Percentiles rank a stretch among this genome's conserved stretches.
These are phyloP conservation scores for Mycena floridula DNA, from an alignment of 768 basidiomycete species.

Conservation along the genomic window DNA sequence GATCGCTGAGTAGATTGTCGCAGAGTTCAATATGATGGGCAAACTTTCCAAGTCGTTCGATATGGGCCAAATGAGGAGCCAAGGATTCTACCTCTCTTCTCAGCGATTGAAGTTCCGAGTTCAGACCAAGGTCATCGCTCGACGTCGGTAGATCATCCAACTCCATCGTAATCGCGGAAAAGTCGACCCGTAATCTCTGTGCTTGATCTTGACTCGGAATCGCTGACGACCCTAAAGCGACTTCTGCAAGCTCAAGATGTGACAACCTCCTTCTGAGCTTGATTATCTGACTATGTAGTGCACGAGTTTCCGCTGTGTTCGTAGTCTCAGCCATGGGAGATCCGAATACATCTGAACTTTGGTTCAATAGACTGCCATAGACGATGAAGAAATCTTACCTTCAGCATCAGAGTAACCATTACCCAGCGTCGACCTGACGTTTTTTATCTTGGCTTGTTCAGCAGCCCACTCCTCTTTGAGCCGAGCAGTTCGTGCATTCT, in stretches of 20 bases:
- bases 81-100: slow-evolving; percentile 46
- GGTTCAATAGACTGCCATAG: not conserved
- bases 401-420: not conserved
- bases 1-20: slow-evolving; percentile 75
- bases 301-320: slow-evolving; percentile 31
- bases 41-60: slow-evolving; percentile 53
- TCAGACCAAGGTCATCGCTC: slow-evolving; percentile 31
- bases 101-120: slow-evolving; percentile 60
- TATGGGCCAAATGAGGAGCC: slow-evolving; percentile 40
- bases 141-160: slow-evolving; percentile 40
- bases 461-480: slow-evolving; percentile 11
- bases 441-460: slow-evolving; percentile 12
- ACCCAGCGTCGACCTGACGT: too few species aligned
- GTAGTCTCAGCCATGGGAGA: slow-evolving; percentile 25
- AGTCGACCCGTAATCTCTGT: slow-evolving; percentile 38
- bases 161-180: slow-evolving; percentile 40
- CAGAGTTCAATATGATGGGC: slow-evolving; percentile 43
- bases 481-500: slow-evolving; percentile 9
- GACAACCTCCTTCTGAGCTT: slow-evolving; percentile 54
- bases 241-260: slow-evolving; percentile 53
- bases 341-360: slow-evolving; percentile 53
- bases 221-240: slow-evolving; percentile 32
- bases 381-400: not conserved
- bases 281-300: slow-evolving; percentile 45
- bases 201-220: slow-evolving; percentile 43